Evolutionary conservation across 148 eudicot genomes (phyloP).

Genomic region (Mesembryanthemum crystallinum): DNA sequence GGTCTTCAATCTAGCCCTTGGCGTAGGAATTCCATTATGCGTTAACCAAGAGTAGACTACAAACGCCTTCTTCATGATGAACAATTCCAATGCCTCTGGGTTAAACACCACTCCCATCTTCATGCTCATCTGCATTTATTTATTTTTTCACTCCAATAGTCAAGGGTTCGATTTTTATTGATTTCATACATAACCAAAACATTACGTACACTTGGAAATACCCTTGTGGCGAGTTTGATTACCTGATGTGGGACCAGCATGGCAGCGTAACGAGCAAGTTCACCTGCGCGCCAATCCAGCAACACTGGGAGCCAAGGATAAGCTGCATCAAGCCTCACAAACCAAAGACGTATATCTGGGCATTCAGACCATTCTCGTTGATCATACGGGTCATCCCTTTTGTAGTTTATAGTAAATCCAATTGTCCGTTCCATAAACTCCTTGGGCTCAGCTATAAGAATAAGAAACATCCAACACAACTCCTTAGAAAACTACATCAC

Average conservation of each 20-base stretch:
- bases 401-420: slow-evolving; percentile 75
- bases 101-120: slow-evolving; percentile 84
- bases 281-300: slow-evolving; percentile 91
- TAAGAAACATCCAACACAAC: not conserved
- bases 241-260: slow-evolving; percentile 97
- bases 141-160: no score
- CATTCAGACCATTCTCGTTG: slow-evolving; percentile 71
- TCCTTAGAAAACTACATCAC: not conserved
- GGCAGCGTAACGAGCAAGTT: slow-evolving; percentile 93
- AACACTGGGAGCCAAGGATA: slow-evolving; percentile 88
- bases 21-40: slow-evolving; percentile 39
- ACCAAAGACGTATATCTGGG: slow-evolving; percentile 87
- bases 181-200: no score
- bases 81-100: slow-evolving; percentile 82
- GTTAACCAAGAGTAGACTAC: slow-evolving; percentile 74
- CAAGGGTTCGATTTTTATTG: no score
- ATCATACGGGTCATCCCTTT: slow-evolving; percentile 61
- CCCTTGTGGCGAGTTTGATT: not conserved
- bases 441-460: slow-evolving; percentile 43
- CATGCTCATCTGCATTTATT: slow-evolving; percentile 61
- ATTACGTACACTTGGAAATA: not conserved
- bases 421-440: slow-evolving; percentile 65
- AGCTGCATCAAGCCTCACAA: slow-evolving; percentile 79
- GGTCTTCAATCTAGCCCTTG: slow-evolving; percentile 72
- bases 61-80: slow-evolving; percentile 68